Percentiles rank a stretch among this genome's conserved stretches.
Conservation (phyloP, 768 basidiomycete species). For the Leccinum uliginosum region DNA sequence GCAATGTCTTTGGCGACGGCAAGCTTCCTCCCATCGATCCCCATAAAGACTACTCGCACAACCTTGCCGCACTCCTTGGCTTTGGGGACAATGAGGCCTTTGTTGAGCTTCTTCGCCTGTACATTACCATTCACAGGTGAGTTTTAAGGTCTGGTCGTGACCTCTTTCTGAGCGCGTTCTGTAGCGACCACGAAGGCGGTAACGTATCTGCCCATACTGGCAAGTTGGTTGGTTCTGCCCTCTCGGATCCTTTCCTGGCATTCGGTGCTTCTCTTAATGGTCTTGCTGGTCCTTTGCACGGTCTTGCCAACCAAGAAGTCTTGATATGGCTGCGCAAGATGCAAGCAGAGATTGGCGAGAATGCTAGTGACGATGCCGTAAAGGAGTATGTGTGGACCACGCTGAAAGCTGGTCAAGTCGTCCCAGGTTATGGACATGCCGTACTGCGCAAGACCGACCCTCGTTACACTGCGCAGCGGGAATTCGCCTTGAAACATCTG, state of each 20-base stretch:
- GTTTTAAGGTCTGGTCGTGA: neutral
- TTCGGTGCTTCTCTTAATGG: constrained; percentile 92
- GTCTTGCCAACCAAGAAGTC: constrained; percentile 96
- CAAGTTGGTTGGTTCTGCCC: constrained; percentile 89
- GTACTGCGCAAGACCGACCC: constrained; percentile 90
- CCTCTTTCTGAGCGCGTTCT: neutral
- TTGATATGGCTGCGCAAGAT: constrained; percentile 92
- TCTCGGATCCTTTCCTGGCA: constrained; percentile 96
- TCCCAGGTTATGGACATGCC: constrained; percentile 89
- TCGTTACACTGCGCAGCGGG: constrained; percentile 85
- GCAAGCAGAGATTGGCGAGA: constrained; percentile 83
- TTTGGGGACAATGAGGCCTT: constrained; percentile 85
- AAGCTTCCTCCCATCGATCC: constrained; percentile 84
- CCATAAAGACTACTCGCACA: constrained; percentile 83
- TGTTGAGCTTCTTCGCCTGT: constrained; percentile 91
- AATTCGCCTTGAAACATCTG: constrained; percentile 83
- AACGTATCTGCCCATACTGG: constrained; percentile 96
- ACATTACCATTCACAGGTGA: constrained; percentile 93
- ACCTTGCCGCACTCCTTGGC: constrained; percentile 86
- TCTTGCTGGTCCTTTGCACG: constrained; percentile 95
- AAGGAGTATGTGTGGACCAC: constrained; percentile 95
- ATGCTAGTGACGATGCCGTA: constrained; percentile 81
- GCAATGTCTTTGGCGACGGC: constrained; percentile 82
- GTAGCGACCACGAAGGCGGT: constrained; percentile 94
- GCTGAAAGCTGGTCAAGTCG: constrained; percentile 88